Evolutionary conservation across 805 yeast species (phyloP), one percentile per base, ranked within the genome.

Genomic region (Metschnikowia colocasiae): DNA sequence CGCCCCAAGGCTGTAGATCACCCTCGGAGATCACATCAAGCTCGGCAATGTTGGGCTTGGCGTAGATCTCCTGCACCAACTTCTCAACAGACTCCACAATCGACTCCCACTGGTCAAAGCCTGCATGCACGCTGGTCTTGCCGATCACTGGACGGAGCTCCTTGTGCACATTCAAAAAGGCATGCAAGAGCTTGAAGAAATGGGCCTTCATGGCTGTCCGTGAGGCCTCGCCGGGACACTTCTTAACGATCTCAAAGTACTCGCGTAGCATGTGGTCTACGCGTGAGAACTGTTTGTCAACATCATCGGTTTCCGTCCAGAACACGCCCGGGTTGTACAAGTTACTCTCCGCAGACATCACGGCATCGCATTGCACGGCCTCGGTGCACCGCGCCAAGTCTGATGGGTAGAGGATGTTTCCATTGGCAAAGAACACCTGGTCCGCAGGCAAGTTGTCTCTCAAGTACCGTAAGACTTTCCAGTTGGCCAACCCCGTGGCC

Each of bases 281-380:
- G 49, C 98, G 75, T 12, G 97, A 96, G 59, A 81, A 90, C 48
- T 81, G 85, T 54, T 69, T 80, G 18, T 87, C 89, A 22, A 56
- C 64, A 45, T 83, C 80, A 7, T 73, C 67, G 1, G 67, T 58
- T 39, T 67, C 63, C 2, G 78, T 68, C 83, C 82, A 79, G 63
- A 94, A 92, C 1, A 91, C 81, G 6, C 95, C 97, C 0, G 99
- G 99, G 59, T 94, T 94, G 67, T 83, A 87, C 30, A 94, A 70
- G 60, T 90, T 90, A 1, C 97, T 97, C 65, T 94, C 99, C 1
- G 99, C 99, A 35, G 95, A 83, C 99, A 94, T 94, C 15, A 94
- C 94, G 0, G 90, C 96, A 67, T 94, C 97, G 53, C 94, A 86
- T 0, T 68, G 70, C 4, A 88, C 80, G 7, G 70, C 76, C 1